Evolutionary conservation across 805 yeast genomes (phyloP).

Genomic region (Brettanomyces nanus): DNA sequence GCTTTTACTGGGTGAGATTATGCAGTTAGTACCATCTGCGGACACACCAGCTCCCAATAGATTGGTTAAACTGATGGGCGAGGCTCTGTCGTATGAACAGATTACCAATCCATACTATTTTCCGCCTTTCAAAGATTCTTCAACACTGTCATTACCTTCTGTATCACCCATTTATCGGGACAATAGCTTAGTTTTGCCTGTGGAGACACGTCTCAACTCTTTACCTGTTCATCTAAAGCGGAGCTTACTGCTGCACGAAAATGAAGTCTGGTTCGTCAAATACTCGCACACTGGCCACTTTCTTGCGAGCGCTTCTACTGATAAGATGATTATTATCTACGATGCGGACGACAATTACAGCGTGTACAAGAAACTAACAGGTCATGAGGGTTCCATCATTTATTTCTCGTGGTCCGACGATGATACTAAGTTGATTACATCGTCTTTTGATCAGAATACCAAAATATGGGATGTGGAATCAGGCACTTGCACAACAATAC

Average conservation of each 20-base stretch:
- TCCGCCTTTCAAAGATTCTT: slow-evolving; percentile 12
- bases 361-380: slow-evolving; percentile 30
- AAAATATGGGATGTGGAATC: slow-evolving; percentile 31
- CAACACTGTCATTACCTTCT: too few relatives aligned
- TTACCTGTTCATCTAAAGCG: slow-evolving; percentile 40
- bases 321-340: slow-evolving; percentile 55
- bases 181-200: slow-evolving; percentile 17
- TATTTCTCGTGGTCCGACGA: slow-evolving; percentile 72
- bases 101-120: slow-evolving; percentile 15
- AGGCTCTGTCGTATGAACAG: slow-evolving; percentile 43
- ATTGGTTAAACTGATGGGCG: slow-evolving; percentile 39
- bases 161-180: slow-evolving; percentile 11
- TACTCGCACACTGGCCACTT: slow-evolving; percentile 72
- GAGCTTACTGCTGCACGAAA: slow-evolving; percentile 43
- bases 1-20: slow-evolving; percentile 32
- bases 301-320: slow-evolving; percentile 72
- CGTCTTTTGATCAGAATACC: slow-evolving; percentile 64
- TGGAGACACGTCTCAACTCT: slow-evolving; percentile 4
- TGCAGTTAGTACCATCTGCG: slow-evolving; percentile 40
- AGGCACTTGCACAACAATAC: neutral
- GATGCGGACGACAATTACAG: slow-evolving; percentile 44
- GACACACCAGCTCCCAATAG: slow-evolving; percentile 40
- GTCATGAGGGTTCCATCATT: slow-evolving; percentile 47
- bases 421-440: slow-evolving; percentile 56
- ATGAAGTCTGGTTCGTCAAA: slow-evolving; percentile 79